Conservation (phyloP, 164 flowering plant species). For the Cinnamomum micranthum region DNA sequence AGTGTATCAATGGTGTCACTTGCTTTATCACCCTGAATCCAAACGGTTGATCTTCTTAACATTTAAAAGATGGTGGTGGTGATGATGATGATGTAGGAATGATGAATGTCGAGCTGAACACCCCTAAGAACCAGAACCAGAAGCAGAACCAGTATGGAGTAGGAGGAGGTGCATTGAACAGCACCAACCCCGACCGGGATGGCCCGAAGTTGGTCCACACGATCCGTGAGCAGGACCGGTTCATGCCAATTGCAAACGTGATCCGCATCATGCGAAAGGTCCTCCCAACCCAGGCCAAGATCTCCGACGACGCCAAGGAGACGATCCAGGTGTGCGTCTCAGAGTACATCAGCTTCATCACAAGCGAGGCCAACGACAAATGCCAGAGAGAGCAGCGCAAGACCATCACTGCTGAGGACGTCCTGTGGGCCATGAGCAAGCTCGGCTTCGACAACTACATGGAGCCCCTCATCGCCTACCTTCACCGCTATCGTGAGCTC, state of each 20-base stretch:
- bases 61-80: neutral
- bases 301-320: conserved; percentile 80
- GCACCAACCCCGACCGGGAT: conserved; percentile 13
- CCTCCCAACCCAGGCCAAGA: conserved; percentile 77
- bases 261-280: conserved; percentile 74
- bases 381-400: conserved; percentile 88
- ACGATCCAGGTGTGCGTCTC: conserved; percentile 83
- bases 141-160: too few species aligned
- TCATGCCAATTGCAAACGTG: conserved; percentile 85
- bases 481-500: conserved; percentile 29
- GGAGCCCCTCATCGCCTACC: conserved; percentile 56
- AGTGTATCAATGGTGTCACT: too few species aligned
- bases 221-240: conserved; percentile 75
- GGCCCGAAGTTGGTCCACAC: conserved; percentile 31
- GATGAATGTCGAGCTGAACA: neutral
- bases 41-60: too few species aligned
- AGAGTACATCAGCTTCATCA: conserved; percentile 82
- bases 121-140: neutral
- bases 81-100: neutral
- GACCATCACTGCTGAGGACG: conserved; percentile 84
- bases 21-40: too few species aligned
- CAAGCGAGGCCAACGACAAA: conserved; percentile 77
- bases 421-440: conserved; percentile 81
- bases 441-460: conserved; percentile 79
- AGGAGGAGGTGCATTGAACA: neutral